Base-by-base conservation (phyloP, 2,329 filamentous ascomycete genomes). In the Talaromyces sp. region DNA sequence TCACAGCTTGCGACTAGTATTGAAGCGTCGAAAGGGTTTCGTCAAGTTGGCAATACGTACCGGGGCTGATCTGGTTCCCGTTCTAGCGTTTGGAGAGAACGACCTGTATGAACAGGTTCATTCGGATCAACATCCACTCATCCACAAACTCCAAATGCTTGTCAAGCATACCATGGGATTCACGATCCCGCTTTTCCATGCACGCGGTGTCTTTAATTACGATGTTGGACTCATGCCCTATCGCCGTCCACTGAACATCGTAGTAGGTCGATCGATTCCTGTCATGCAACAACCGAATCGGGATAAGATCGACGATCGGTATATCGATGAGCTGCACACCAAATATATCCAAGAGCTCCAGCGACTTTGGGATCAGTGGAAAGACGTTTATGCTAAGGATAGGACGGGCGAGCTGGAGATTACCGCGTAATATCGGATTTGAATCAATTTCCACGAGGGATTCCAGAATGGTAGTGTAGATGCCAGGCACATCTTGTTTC, bases 141-240 rank as follows among this genome's bases (percentile, higher is more conserved):
- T 97, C 49, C 89, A 93, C 76, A 86, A 85, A 67, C 74, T 89
- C 33, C 94, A 99, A 75, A 85, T 96, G 77, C 76, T 91, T 24
- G 78, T 95, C 51, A 93, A 97, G 74, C 89, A 88, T 62, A 78
- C 88, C 5, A 86, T 95, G 79, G 95, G 95, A 47, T 99, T 97
- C 66, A 97, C 94, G 0, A 81, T 97, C 10, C 92, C 94, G 1
- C 82, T 96, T 24, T 88, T 97, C 65, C 91, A 96, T 70, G 93
- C 92, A 2, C 79, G 92, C 22, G 93, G 93, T 11, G 87, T 97
- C 36, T 96, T 97, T 76, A 99, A 99, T 73, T 97, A 99, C 69
- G 94, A 99, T 70, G 90, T 97, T 13, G 94, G 94, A 3, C 77
- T 97, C 65, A 91, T 97, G 90, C 94, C 94, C 0, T 97, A 97